Base-by-base conservation (phyloP, 2,329 filamentous ascomycete genomes). In the Verticillium klebahnii region DNA sequence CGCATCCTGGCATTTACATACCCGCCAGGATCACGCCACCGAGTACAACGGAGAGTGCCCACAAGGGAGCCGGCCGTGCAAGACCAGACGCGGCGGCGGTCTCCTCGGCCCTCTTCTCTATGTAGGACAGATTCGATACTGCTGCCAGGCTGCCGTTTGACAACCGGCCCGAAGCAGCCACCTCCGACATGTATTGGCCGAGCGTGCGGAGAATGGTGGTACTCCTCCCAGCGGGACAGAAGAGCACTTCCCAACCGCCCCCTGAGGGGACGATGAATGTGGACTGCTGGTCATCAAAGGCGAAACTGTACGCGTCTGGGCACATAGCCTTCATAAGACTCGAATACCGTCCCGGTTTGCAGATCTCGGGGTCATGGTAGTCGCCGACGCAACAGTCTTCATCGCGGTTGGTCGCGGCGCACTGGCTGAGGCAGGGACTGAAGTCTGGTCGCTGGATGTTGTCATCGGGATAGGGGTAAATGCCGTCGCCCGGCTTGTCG, bases 271-370 rank as follows among this genome's bases (percentile, higher is more conserved):
- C 78, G 67, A 86, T 85, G 67, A 88, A 89, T 0, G 85, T 88
- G 17, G 82, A 85, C 34, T 78, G 77, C 64, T 79, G 75, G 69
- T 87, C 84, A 66, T 86, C 83, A 73, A 85, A 86, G 58, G 89
- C 88, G 72, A 85, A 96, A 69, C 89, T 92, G 76, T 95, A 96
- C 2, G 91, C 91, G 74, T 96, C 92, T 1, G 92, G 91, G 71
- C 92, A 96, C 14, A 94, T 82, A 3, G 76, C 77, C 78, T 96
- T 95, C 60, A 90, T 89, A 12, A 80, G 80, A 62, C 79, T 84
- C 66, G 88, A 87, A 76, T 93, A 95, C 50, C 84, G 75, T 58
- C 87, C 87, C 2, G 89, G 87, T 63, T 81, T 78, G 77, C 91
- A 95, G 57, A 80, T 79, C 29, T 82, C 78, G 2, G 89, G 83